Evolutionary conservation across 352 stramenopile genomes (phyloP), one percentile per base, ranked within the genome.

Genomic region (Peronosclerospora sorghi): DNA sequence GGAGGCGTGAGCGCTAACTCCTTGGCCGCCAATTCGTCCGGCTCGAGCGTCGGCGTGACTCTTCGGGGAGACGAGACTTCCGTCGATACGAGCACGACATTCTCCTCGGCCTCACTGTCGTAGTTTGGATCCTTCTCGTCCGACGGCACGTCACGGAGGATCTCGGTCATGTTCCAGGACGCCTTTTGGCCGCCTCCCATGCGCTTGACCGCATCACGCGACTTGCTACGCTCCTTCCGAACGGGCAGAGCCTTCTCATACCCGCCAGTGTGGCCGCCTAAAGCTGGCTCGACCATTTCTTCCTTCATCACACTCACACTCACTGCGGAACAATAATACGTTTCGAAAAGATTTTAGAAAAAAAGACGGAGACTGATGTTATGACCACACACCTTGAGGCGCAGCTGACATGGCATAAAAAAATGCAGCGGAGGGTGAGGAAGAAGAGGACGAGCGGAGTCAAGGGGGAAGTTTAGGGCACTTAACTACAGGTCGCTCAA

Each of bases 71-170:
- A 74, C 9, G 51, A 50, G 2, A 34, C 36, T 18, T 49, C 61
- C 1, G 65, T 75, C 14, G 75, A 85, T 13, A 93, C 69, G 4
- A 93, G 62, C 36, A 97, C 66, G 21, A 96, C 77, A 45, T 94
- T 89, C 17, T 87, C 71, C 45, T 96, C 86, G 19, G 60, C 80
- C 51, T 96, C 85, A 47, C 87, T 95, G 55, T 97, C 86, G 48
- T 86, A 98, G 36, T 96, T 87, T 7, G 93, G 93, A 73, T 98
- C 93, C 23, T 95, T 61, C 45, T 85, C 66, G 56, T 97, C 88
- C 1, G 76, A 52, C 14, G 60, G 51, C 15, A 86, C 74, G n/a
- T 70, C 51, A 27, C 45, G 56, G 23, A 83, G 52, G 46, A 95
- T 66, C 50, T 91, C 71, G 32, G 75, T 80, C 17, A 77, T 60